These are phyloP conservation scores for Podospora pseudoanserina DNA, from an alignment of 495 filamentous ascomycete genomes.

Conservation along the genomic window DNA sequence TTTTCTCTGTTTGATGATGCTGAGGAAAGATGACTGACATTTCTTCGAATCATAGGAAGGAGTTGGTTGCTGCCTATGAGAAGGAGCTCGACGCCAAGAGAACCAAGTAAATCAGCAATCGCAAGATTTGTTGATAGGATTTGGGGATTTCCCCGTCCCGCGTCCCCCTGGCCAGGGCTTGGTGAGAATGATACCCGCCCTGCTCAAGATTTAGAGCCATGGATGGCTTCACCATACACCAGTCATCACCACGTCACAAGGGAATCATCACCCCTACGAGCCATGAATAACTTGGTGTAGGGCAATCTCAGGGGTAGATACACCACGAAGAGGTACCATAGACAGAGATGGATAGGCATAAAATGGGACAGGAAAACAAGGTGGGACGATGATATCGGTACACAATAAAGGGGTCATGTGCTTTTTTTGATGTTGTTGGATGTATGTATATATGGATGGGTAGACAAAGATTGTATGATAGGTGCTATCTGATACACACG, in stretches of 20 bases:
- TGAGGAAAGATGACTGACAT: background rate
- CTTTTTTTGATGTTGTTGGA: background rate
- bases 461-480: background rate
- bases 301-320: background rate
- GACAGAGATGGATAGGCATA: background rate
- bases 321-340: background rate
- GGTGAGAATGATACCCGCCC: background rate
- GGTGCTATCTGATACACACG: background rate
- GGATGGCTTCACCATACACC: background rate
- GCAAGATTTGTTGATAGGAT: background rate
- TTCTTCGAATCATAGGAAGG: slow-evolving; percentile 55
- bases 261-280: background rate
- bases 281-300: background rate
- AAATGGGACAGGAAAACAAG: background rate
- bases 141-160: background rate
- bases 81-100: slow-evolving; percentile 76
- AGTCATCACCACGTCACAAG: background rate
- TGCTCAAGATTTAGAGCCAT: background rate
- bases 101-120: slow-evolving; percentile 35
- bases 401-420: background rate
- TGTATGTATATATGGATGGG: background rate
- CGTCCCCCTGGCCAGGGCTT: background rate
- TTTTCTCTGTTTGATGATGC: background rate
- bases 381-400: background rate
- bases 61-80: slow-evolving; percentile 81